Base-by-base conservation (phyloP, 768 basidiomycete species). In the Coprinopsis cinerea region DNA sequence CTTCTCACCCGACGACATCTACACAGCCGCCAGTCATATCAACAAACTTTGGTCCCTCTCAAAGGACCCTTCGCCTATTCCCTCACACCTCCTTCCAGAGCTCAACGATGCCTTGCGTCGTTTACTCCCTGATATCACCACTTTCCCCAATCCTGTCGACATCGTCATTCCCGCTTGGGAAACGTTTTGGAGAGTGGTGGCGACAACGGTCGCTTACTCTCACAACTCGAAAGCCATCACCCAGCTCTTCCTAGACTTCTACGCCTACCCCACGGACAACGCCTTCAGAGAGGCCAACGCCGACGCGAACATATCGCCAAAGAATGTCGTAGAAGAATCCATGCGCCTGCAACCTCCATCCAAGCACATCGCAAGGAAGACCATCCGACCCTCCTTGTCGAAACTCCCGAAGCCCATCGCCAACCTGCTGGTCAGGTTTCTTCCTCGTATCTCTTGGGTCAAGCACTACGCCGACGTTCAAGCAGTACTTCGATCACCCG, bases 151-250 rank as follows among this genome's bases (percentile, higher is more conserved):
- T 32, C 74, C 77, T 0, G 60, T 83, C 14, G 70, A 82, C 39
- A 70, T 71, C 49, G 67, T 84, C 48, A 71, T 83, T 37, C 82
- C 82, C 0, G 64, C 76, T 0, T 84, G 78, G 68, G 83, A 84
- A 57, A 78, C 76, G 0, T 61, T 83, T 39, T 83, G 83, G 83
- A 72, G 80, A 11, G 72, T 83, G 18, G 66, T 80, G 45, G 81
- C 81, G 1, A 64, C 65, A 4, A 57, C 65, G 0, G 58, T 76
- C 0, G 71, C 75, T 1, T 62, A 72, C 44, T 61, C 69, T 13
- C 61, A 66, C n/a, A 51, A 66, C 3, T 55, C 67, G 13, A 52
- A 55, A 7, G 49, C 51, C 0, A 52, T 56, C 9, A 42, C 53
- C 27, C 41, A 61, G 7, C 59, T 63, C 0, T 72, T 83, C 48